phyloP scores from a whole-genome alignment of 345 rosid species.

The Gossypium bickii region DNA sequence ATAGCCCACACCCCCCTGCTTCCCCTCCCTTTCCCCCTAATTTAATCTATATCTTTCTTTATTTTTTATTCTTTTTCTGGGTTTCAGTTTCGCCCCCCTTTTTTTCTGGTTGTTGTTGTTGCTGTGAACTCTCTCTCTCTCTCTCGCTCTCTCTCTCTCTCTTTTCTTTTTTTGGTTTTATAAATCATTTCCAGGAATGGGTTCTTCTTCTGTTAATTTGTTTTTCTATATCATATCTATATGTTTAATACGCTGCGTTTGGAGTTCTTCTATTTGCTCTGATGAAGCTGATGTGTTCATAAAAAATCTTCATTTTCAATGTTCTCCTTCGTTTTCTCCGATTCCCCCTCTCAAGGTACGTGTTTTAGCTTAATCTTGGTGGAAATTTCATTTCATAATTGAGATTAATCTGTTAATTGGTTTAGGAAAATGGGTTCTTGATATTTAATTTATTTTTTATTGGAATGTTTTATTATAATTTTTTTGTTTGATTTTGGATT shows the following conservation, averaged over 20 bases:
- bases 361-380: not conserved
- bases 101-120: constrained; percentile 1
- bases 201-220: constrained; percentile 21
- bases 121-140: not conserved
- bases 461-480: not conserved
- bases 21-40: not conserved
- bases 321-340: constrained; percentile 54
- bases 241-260: constrained; percentile 27
- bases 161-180: not conserved
- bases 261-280: constrained; percentile 42
- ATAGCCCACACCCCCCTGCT: constrained; percentile 1
- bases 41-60: not conserved
- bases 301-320: constrained; percentile 41
- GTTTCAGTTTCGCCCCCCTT: constrained; percentile 16
- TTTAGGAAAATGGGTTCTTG: not conserved
- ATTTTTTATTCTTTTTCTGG: not conserved
- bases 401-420: not conserved
- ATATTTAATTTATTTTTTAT: not conserved
- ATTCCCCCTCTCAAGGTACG: constrained; percentile 59
- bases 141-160: not conserved
- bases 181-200: constrained; percentile 23
- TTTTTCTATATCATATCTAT: constrained; percentile 31
- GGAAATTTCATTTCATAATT: not conserved
- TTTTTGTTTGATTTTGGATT: not conserved
- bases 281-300: constrained; percentile 37